Evolutionary conservation across 225 moss, liverwort and hornwort species (phyloP).

Genomic region (Antitrichia curtipendula): DNA sequence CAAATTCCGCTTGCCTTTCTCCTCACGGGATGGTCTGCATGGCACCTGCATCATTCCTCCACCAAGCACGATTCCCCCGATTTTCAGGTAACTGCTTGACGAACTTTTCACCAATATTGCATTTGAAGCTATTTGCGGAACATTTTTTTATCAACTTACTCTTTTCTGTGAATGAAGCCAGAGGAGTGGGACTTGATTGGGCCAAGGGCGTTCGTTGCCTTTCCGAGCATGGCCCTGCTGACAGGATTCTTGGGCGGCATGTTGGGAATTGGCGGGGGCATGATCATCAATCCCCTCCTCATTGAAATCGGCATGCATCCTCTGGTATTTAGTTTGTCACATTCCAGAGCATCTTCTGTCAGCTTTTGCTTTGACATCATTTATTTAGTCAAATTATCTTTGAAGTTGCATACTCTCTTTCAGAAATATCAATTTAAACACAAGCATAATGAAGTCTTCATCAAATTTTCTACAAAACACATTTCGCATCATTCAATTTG

Average conservation of each 20-base stretch:
- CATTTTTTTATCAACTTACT: background rate
- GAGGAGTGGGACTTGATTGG: slow-evolving; percentile 36
- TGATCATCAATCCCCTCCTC: slow-evolving; percentile 72
- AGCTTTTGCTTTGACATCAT: background rate
- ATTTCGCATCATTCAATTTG: background rate
- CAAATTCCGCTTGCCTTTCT: slow-evolving; percentile 57
- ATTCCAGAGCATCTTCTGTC: background rate
- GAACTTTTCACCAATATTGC: background rate
- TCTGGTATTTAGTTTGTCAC: slow-evolving; percentile 26
- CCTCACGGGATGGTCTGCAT: slow-evolving; percentile 30
- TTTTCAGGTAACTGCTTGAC: background rate
- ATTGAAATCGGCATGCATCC: slow-evolving; percentile 71
- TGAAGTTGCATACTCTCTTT: background rate
- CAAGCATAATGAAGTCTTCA: background rate
- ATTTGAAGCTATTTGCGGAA: background rate
- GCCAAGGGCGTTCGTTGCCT: slow-evolving; percentile 19
- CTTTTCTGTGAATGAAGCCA: slow-evolving; percentile 2
- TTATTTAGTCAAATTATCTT: background rate
- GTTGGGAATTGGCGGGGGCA: slow-evolving; percentile 73
- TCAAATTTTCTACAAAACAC: background rate
- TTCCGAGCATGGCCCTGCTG: slow-evolving; percentile 51
- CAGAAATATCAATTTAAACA: background rate
- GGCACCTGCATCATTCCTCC: slow-evolving; percentile 14
- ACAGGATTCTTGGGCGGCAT: slow-evolving; percentile 72
- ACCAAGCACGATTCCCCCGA: background rate